These are phyloP conservation scores for Ceratocystis colombiana DNA, from an alignment of 2,329 filamentous ascomycete genomes.

Conservation along the genomic window DNA sequence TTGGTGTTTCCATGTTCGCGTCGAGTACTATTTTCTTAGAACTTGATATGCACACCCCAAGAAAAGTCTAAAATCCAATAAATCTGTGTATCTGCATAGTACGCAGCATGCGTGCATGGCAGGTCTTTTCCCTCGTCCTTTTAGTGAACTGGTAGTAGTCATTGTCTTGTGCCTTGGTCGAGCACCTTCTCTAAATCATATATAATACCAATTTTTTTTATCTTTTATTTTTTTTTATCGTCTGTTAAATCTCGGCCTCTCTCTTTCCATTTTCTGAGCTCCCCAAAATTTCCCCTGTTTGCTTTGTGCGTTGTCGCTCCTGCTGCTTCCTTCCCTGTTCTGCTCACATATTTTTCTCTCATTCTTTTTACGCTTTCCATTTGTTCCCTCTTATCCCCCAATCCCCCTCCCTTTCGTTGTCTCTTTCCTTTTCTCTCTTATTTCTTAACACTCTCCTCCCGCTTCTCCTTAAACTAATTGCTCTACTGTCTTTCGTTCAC, in stretches of 20 bases:
- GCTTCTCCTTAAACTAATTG: slow-evolving; percentile 8
- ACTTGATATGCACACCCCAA: background rate
- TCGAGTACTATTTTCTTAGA: background rate
- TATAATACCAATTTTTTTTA: background rate
- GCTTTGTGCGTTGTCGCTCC: slow-evolving; percentile 3
- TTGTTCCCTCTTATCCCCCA: slow-evolving; percentile 23
- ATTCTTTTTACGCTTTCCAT: slow-evolving; percentile 18
- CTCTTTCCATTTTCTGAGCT: background rate
- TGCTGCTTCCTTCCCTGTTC: background rate
- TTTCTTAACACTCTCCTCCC: background rate
- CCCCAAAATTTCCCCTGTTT: slow-evolving; percentile 6
- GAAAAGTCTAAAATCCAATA: background rate
- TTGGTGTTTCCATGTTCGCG: slow-evolving; percentile 19
- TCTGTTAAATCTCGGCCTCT: slow-evolving; percentile 11
- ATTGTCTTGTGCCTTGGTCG: background rate
- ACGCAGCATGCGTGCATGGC: background rate
- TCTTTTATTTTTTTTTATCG: slow-evolving; percentile 3
- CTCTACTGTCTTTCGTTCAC: slow-evolving; percentile 13
- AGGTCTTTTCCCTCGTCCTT: background rate
- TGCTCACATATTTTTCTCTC: slow-evolving; percentile 13
- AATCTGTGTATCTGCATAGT: background rate
- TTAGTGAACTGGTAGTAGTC: background rate
- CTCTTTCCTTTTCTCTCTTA: slow-evolving; percentile 6
- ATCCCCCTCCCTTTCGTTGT: slow-evolving; percentile 6
- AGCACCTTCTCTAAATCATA: background rate